Evolutionary conservation across 148 eudicot species (phyloP).

Genomic region (Talinum fruticosum): DNA sequence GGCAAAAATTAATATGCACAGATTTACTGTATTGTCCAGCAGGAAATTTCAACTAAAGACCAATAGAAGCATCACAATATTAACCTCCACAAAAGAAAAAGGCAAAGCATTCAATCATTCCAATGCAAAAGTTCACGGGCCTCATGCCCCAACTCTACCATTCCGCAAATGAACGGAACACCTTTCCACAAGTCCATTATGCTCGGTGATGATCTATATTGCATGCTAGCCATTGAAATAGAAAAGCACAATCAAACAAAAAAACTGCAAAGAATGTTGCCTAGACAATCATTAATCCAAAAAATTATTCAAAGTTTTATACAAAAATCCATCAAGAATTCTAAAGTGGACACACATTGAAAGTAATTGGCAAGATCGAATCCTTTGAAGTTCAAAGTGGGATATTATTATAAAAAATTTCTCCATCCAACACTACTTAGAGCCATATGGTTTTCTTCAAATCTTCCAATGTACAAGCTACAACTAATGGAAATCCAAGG

Average conservation of each 20-base stretch:
- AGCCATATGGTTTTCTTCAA: neutral
- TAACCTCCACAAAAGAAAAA: neutral
- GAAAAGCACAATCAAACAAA: neutral
- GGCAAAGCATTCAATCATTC: neutral
- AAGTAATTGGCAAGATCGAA: no score
- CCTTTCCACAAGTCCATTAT: neutral
- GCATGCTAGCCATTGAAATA: neutral
- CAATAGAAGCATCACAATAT: neutral
- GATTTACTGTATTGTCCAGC: neutral
- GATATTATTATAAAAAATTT: no score
- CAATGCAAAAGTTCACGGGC: neutral
- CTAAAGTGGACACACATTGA: no score
- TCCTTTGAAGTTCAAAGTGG: no score
- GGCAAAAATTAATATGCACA: neutral
- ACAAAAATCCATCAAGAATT: no score
- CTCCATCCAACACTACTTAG: no score
- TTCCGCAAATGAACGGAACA: neutral
- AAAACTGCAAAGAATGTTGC: neutral
- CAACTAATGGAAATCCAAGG: neutral
- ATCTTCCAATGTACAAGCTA: neutral
- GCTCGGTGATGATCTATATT: neutral
- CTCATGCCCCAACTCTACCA: neutral
- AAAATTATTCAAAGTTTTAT: no score
- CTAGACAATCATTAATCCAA: no score
- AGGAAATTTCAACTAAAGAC: neutral